Conservation (phyloP, 257 asterid species). For the Plectranthus barbatus region DNA sequence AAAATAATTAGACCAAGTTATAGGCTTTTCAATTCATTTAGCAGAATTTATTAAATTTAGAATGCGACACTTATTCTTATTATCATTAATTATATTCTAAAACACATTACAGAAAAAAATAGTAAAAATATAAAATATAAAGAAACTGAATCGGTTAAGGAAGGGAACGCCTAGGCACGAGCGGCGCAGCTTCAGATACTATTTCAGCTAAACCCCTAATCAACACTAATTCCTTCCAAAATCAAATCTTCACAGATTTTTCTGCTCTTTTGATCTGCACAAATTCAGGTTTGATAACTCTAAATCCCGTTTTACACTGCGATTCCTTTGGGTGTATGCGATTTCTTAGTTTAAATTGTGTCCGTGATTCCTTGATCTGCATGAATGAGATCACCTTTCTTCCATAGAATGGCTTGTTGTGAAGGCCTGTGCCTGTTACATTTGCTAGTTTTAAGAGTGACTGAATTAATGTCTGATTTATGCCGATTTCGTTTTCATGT, state of each 20-base stretch:
- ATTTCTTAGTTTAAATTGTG: too few relatives aligned
- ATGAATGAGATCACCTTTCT: conserved; percentile 15
- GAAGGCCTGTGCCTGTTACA: not conserved
- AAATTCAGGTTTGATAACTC: conserved; percentile 24
- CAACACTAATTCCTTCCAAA: conserved; percentile 4
- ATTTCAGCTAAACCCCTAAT: conserved; percentile 14
- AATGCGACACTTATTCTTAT: too few relatives aligned
- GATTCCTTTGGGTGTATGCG: too few relatives aligned
- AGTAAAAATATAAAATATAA: too few relatives aligned
- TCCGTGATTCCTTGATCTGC: conserved; percentile 14
- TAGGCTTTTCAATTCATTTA: too few relatives aligned
- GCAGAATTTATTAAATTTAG: too few relatives aligned
- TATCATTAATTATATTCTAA: too few relatives aligned
- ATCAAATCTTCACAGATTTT: not conserved
- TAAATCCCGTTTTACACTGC: not conserved
- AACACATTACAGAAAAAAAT: too few relatives aligned
- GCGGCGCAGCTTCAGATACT: conserved; percentile 7
- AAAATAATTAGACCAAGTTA: too few relatives aligned
- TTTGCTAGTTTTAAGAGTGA: not conserved
- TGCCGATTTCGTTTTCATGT: not conserved
- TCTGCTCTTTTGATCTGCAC: conserved; percentile 7
- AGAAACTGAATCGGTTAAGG: too few relatives aligned
- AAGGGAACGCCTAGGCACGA: not conserved
- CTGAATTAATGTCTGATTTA: not conserved
- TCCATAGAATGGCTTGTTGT: not conserved